Conservation (phyloP, 805 yeast species). For the Kodamaea jinghongensis region DNA sequence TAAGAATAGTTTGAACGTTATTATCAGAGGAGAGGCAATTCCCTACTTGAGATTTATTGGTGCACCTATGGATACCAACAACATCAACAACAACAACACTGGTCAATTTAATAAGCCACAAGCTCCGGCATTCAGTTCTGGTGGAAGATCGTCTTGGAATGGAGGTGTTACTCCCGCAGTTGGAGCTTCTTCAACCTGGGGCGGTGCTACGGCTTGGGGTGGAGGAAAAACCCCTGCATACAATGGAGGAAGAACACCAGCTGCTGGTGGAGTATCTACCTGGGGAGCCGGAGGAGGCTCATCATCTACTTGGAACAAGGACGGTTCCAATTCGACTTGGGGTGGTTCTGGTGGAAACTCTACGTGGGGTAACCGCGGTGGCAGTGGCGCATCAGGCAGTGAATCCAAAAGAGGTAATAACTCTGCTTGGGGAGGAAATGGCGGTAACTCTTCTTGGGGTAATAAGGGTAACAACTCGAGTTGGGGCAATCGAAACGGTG, state of each 20-base stretch:
- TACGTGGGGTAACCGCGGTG: conserved; percentile 19
- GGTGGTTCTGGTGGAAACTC: conserved; percentile 19
- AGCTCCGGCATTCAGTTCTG: conserved; percentile 37
- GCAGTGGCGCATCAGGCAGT: conserved; percentile 16
- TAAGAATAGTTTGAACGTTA: conserved; percentile 72
- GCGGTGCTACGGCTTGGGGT: conserved; percentile 28
- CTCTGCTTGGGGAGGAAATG: conserved; percentile 30
- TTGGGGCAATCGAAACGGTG: conserved; percentile 17
- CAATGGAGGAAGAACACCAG: conserved; percentile 21
- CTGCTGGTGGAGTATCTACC: conserved; percentile 32
- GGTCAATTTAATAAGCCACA: conserved; percentile 15
- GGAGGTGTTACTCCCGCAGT: conserved; percentile 28
- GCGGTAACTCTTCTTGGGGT: conserved; percentile 19
- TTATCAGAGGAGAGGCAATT: conserved; percentile 64
- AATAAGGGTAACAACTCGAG: conserved; percentile 19
- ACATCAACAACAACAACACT: not conserved
- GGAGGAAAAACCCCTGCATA: conserved; percentile 20
- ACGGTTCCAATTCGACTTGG: conserved; percentile 20
- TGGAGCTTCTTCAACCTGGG: conserved; percentile 51
- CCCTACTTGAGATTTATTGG: conserved; percentile 80
- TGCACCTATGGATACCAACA: conserved; percentile 21
- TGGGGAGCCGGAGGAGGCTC: conserved; percentile 51
- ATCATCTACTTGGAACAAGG: conserved; percentile 16
- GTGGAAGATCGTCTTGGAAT: conserved; percentile 57
- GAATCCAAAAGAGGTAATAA: conserved; percentile 13